These are phyloP conservation scores for Euphorbia pulcherrima DNA, from an alignment of 345 rosid genomes.

Conservation along the genomic window DNA sequence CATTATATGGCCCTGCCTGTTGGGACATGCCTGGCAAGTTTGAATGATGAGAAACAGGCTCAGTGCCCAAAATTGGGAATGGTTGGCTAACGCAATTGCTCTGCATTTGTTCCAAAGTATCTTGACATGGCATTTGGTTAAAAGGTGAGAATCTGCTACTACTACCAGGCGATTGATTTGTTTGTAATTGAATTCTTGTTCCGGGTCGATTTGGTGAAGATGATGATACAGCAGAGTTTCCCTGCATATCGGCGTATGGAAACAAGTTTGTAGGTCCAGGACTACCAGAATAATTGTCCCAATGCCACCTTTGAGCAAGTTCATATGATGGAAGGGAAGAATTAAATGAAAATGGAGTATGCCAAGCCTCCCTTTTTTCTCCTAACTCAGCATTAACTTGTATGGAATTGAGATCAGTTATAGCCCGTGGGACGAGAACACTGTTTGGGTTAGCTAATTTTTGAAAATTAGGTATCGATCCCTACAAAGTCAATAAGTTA, in stretches of 20 bases:
- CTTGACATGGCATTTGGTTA: too few species aligned
- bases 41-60: conserved; percentile 28
- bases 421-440: too few species aligned
- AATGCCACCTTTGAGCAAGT: conserved; percentile 19
- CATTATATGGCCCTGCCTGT: conserved; percentile 23
- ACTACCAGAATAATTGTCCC: conserved; percentile 20
- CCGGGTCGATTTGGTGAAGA: conserved; percentile 13
- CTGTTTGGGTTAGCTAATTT: too few species aligned
- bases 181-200: conserved; percentile 35
- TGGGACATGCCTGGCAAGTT: conserved; percentile 22
- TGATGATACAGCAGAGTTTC: conserved; percentile 23
- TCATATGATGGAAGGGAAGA: conserved; percentile 13
- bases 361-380: conserved; percentile 14
- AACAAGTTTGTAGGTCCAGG: conserved; percentile 10
- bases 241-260: conserved; percentile 24
- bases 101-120: too few species aligned
- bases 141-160: too few species aligned
- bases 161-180: conserved; percentile 16
- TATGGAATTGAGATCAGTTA: conserved; percentile 1
- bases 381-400: conserved; percentile 4
- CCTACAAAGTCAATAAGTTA: conserved; percentile 21
- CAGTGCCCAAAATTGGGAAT: conserved; percentile 38
- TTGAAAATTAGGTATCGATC: conserved; percentile 16
- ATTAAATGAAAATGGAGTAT: conserved; percentile 7
- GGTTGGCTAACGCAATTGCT: conserved; percentile 23